phyloP scores from a whole-genome alignment of 1,284 basidiomycete genomes.

The Pascua sp. region DNA sequence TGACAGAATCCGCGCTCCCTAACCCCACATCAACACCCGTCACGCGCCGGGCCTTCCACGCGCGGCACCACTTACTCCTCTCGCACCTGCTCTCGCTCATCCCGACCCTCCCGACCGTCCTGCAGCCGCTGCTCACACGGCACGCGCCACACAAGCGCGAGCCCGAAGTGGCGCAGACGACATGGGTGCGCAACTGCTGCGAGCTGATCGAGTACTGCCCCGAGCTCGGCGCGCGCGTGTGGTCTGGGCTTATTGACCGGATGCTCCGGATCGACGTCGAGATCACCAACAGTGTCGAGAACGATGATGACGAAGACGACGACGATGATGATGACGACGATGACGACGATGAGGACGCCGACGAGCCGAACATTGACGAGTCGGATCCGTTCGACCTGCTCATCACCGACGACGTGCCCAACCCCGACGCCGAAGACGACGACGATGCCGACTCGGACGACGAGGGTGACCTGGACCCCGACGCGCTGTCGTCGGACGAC shows the following conservation, averaged over 20 bases:
- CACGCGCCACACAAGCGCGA: conserved; percentile 94
- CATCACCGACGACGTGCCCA: conserved; percentile 59
- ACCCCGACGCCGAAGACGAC: conserved; percentile 51
- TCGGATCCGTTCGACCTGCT: conserved; percentile 80
- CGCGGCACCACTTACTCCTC: conserved; percentile 80
- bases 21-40: conserved; percentile 42
- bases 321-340: conserved; percentile 56
- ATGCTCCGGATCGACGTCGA: conserved; percentile 96
- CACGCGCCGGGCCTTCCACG: conserved; percentile 78
- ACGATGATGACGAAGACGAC: conserved; percentile 69
- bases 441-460: conserved; percentile 61
- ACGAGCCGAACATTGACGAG: conserved; percentile 53
- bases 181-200: conserved; percentile 88
- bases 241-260: conserved; percentile 81
- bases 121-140: conserved; percentile 77
- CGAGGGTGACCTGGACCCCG: conserved; percentile 50
- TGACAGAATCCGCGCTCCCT: background rate
- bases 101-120: conserved; percentile 78
- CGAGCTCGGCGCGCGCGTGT: conserved; percentile 77
- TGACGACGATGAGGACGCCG: conserved; percentile 52
- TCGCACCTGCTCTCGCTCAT: conserved; percentile 80
- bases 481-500: conserved; percentile 49
- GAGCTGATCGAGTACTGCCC: conserved; percentile 84
- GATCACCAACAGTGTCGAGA: conserved; percentile 92
- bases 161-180: conserved; percentile 71